Percentiles rank a stretch among this genome's conserved stretches.
phyloP scores from a whole-genome alignment of 2,329 filamentous ascomycete genomes.

The Cercospora zeae-maydis region DNA sequence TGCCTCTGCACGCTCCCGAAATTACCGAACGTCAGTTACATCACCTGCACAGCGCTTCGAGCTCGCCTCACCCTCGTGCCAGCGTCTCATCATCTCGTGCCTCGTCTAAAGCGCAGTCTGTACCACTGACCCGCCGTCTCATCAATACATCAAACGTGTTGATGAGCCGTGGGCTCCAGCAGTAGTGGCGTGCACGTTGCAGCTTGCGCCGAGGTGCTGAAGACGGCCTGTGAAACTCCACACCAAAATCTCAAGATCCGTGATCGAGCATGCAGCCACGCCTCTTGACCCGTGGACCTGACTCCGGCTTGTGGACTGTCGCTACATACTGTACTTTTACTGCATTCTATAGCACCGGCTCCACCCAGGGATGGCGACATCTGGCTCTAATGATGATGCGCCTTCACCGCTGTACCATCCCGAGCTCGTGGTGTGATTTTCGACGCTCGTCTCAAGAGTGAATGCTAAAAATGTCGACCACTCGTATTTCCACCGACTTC shows the following conservation, averaged over 20 bases:
- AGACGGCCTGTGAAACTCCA: not conserved
- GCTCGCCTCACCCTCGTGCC: not conserved
- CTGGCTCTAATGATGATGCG: too few relatives aligned
- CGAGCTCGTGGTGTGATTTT: too few relatives aligned
- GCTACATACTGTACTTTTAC: too few relatives aligned
- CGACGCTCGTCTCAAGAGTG: too few relatives aligned
- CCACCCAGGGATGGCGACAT: too few relatives aligned
- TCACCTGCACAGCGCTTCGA: not conserved
- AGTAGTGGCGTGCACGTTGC: not conserved
- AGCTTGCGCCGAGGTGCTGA: conserved; percentile 2
- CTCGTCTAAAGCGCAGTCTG: not conserved
- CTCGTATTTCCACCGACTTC: not conserved
- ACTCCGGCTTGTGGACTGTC: not conserved
- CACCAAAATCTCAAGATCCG: not conserved
- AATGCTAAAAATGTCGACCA: too few relatives aligned
- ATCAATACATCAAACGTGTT: not conserved
- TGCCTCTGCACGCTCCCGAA: conserved; percentile 12
- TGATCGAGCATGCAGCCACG: not conserved
- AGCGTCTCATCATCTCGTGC: not conserved
- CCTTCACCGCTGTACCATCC: too few relatives aligned
- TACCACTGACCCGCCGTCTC: not conserved
- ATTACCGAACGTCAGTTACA: conserved; percentile 12
- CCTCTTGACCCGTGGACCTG: not conserved
- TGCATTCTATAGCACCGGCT: too few relatives aligned
- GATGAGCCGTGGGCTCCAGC: not conserved